Conservation (phyloP, 208 protist species). For the Acanthamoeba healyi region DNA sequence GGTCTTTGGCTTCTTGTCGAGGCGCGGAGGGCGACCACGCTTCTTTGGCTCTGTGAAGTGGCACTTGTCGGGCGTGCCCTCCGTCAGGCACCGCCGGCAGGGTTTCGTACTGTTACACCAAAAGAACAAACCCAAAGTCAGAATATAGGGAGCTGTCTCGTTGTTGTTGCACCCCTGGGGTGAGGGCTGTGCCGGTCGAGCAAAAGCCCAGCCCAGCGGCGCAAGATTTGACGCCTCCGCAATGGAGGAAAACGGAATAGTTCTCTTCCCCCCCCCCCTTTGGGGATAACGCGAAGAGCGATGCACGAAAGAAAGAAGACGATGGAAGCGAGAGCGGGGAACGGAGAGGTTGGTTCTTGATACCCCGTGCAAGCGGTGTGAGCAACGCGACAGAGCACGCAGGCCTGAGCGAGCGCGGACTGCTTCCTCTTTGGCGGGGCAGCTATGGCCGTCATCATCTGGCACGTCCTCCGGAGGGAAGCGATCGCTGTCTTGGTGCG, state of each 20-base stretch:
- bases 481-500: no score
- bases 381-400: constrained; percentile 33
- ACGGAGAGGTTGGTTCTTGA: background rate
- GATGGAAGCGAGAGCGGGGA: background rate
- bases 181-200: no score
- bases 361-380: constrained; percentile 47
- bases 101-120: background rate
- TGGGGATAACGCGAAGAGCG: no score
- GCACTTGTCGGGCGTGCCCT: constrained; percentile 41
- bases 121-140: background rate
- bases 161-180: no score
- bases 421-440: background rate
- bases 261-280: no score
- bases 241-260: no score
- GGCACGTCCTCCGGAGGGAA: no score
- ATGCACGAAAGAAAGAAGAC: background rate
- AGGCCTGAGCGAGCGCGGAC: background rate
- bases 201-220: no score
- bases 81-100: background rate
- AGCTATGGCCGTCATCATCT: background rate
- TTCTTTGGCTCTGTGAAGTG: constrained; percentile 53
- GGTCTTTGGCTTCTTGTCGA: constrained; percentile 17
- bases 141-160: background rate
- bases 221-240: no score
- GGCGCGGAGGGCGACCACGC: background rate